Percentiles rank a stretch among this genome's conserved stretches.
Evolutionary conservation across 192 early-diverging fungal genomes (phyloP).

Genomic region (Coemansia sp.): DNA sequence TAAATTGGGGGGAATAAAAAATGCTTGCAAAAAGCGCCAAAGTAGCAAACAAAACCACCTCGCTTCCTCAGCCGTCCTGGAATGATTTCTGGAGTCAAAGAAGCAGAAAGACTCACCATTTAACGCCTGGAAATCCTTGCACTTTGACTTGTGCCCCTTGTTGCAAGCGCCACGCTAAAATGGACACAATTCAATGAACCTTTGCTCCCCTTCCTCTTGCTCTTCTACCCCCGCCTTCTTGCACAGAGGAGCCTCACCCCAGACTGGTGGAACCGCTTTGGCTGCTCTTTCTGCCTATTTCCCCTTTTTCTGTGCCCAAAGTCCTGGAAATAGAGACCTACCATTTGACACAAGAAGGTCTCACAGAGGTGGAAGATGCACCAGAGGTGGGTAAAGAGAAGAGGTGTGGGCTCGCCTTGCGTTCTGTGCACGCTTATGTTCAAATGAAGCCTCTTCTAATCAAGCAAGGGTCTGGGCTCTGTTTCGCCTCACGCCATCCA

Average conservation of each 20-base stretch:
- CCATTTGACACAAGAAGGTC: slow-evolving; percentile 1
- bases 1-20: not conserved
- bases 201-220: not conserved
- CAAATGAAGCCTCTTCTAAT: not conserved
- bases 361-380: not conserved
- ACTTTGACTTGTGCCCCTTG: not conserved
- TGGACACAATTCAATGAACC: not conserved
- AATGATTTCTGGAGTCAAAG: not conserved
- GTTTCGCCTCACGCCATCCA: not conserved
- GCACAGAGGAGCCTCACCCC: not conserved
- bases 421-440: not conserved
- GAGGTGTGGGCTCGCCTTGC: too few species aligned
- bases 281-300: not conserved
- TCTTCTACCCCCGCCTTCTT: slow-evolving; percentile 4
- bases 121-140: not conserved
- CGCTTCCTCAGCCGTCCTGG: not conserved
- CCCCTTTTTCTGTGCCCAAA: not conserved
- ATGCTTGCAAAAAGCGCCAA: not conserved
- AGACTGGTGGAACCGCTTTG: not conserved
- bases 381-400: not conserved
- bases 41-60: slow-evolving; percentile 3
- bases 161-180: not conserved
- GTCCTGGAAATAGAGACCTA: not conserved
- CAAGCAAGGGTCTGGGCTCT: not conserved
- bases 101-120: not conserved